Conservation (phyloP, 345 rosid species). For the Gossypium anomalum region DNA sequence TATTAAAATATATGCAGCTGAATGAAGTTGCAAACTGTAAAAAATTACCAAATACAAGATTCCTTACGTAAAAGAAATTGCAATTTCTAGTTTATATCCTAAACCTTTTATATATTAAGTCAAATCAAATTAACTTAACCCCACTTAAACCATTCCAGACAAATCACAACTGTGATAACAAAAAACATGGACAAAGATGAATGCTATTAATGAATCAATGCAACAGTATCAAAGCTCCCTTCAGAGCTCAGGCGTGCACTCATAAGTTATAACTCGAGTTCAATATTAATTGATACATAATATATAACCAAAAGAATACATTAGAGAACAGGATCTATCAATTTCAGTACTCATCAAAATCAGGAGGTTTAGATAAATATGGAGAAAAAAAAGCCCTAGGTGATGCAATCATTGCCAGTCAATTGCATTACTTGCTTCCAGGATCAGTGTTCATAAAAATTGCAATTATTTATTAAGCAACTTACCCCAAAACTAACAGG, state of each 20-base stretch:
- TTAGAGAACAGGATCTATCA: too few relatives aligned
- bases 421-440: background rate
- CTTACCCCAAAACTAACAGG: conserved; percentile 72
- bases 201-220: background rate
- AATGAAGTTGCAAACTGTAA: background rate
- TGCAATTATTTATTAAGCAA: conserved; percentile 1
- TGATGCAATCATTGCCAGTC: background rate
- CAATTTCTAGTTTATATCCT: background rate
- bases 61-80: background rate
- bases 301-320: background rate
- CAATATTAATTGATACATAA: background rate
- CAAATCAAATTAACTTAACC: background rate
- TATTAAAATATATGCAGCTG: background rate
- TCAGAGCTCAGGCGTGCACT: background rate
- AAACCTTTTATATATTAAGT: too few relatives aligned
- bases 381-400: background rate
- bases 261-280: background rate
- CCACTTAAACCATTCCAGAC: background rate
- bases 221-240: background rate
- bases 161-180: background rate
- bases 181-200: background rate
- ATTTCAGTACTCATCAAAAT: too few relatives aligned
- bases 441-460: background rate
- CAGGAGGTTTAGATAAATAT: too few relatives aligned
- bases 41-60: background rate